A percentile compares a stretch with the other conserved stretches of the same genome.
These are phyloP conservation scores for Claviceps pazoutovae DNA, from an alignment of 2,329 filamentous ascomycete species.

Conservation along the genomic window DNA sequence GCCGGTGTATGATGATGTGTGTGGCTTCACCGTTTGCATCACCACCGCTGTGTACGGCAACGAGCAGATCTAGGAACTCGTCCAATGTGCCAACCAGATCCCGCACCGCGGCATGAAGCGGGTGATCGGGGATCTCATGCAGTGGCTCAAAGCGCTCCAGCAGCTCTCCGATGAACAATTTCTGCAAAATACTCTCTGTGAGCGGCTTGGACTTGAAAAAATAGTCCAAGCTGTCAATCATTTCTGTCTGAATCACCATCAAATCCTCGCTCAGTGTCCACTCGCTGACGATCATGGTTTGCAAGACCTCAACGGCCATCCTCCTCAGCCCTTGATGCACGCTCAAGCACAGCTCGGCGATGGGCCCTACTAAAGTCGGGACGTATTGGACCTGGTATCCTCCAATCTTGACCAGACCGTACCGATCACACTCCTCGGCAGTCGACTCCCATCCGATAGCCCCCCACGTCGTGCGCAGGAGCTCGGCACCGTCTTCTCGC, in stretches of 20 bases:
- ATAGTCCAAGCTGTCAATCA: conserved; percentile 84
- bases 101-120: conserved; percentile 61
- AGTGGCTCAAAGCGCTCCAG: conserved; percentile 66
- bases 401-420: conserved; percentile 71
- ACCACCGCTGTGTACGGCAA: conserved; percentile 73
- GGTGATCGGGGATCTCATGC: conserved; percentile 51
- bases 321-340: conserved; percentile 82
- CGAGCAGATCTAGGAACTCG: conserved; percentile 79
- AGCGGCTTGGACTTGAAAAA: conserved; percentile 82
- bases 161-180: conserved; percentile 80
- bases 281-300: conserved; percentile 97
- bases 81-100: conserved; percentile 75
- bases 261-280: conserved; percentile 93
- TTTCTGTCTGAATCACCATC: conserved; percentile 82
- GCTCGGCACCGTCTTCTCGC: conserved; percentile 74
- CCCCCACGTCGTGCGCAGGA: conserved; percentile 79
- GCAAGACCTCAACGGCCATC: conserved; percentile 84
- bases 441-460: conserved; percentile 93
- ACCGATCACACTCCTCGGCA: conserved; percentile 61
- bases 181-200: conserved; percentile 80
- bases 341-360: conserved; percentile 87
- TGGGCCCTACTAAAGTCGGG: conserved; percentile 75
- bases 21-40: conserved; percentile 61
- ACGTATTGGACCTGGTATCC: conserved; percentile 99
- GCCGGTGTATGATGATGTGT: conserved; percentile 64